Base-by-base conservation (phyloP, 1,284 basidiomycete genomes). In the Sphaerobolus stellatus region DNA sequence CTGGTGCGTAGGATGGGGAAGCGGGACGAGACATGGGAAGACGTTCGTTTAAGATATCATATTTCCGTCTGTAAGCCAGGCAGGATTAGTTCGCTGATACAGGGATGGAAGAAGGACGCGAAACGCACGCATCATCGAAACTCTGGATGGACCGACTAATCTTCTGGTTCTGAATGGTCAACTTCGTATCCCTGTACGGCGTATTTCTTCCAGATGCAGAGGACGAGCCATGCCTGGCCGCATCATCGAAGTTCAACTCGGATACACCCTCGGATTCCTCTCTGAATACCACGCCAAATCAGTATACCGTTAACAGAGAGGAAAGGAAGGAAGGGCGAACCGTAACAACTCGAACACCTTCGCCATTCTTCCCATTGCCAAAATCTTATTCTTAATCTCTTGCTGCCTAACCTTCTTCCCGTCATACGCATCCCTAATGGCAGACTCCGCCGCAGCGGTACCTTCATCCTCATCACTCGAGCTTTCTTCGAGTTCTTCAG, bases 251-350 rank as follows among this genome's bases (percentile, higher is more conserved):
- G 75, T 74, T 82, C 61, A 99, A 82, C 71, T 99, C 96, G 4
- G 94, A 91, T 2, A 91, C 92, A 52, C 89, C 86, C 74, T 99
- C 96, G 0, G 95, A 86, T 71, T 98, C 96, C 73, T 98, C 94
- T 70, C 92, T 94, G 65, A 47, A 29, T 13, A 13, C 16, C 25
- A 29, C 48, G 22, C 41, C 36, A n/a, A 24, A 27, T 52, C 31
- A 50, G 5, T 8, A 11, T n/a, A n/a, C n/a, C n/a, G n/a, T n/a
- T n/a, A n/a, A n/a, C n/a, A n/a, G n/a, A n/a, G n/a, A n/a, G n/a
- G n/a, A n/a, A n/a, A n/a, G 5, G 27, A 46, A 40, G 43, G 8
- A 47, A 13, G 40, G 20, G 71, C 83, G 61, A 52, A 90, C 87
- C 93, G 87, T 38, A 98, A 76, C 51, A 96, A 77, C 53, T 92